phyloP scores from a whole-genome alignment of 306 rosid species.

The Vigna angularis region DNA sequence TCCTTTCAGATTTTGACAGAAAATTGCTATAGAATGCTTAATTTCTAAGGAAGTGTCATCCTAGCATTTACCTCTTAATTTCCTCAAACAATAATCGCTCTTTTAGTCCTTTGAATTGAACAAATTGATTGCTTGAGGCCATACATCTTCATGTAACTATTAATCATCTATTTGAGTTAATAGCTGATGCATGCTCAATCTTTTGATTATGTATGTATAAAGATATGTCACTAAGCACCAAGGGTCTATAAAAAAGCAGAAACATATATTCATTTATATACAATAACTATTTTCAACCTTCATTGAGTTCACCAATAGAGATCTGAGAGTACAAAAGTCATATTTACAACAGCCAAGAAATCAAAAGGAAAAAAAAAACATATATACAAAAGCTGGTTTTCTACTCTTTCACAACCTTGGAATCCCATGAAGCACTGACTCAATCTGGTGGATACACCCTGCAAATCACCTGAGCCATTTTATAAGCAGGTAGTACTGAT shows the following conservation, averaged over 20 bases:
- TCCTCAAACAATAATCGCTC: not conserved
- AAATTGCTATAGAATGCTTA: not conserved
- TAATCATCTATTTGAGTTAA: not conserved
- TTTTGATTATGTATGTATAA: not conserved
- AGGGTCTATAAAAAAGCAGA: not conserved
- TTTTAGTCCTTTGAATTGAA: not conserved
- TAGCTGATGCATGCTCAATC: not conserved
- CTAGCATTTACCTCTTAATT: not conserved
- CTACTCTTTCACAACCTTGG: conserved; percentile 33
- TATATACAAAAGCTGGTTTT: conserved; percentile 1
- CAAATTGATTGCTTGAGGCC: not conserved
- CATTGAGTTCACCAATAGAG: conserved; percentile 44
- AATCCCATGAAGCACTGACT: conserved; percentile 51
- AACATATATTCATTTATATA: not conserved
- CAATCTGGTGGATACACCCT: conserved; percentile 19
- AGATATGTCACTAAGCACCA: not conserved
- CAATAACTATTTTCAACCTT: conserved; percentile 31
- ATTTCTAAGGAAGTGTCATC: not conserved
- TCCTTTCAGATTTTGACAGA: conserved; percentile 25
- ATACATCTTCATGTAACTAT: not conserved
- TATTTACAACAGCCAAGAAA: conserved; percentile 44
- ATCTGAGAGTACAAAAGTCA: conserved; percentile 42
- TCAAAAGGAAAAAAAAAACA: not conserved
- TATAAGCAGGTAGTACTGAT: conserved; percentile 29
- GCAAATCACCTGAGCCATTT: conserved; percentile 42